These are phyloP conservation scores for Austroboletus sp. DNA, from an alignment of 1,284 basidiomycete species.

Conservation along the genomic window DNA sequence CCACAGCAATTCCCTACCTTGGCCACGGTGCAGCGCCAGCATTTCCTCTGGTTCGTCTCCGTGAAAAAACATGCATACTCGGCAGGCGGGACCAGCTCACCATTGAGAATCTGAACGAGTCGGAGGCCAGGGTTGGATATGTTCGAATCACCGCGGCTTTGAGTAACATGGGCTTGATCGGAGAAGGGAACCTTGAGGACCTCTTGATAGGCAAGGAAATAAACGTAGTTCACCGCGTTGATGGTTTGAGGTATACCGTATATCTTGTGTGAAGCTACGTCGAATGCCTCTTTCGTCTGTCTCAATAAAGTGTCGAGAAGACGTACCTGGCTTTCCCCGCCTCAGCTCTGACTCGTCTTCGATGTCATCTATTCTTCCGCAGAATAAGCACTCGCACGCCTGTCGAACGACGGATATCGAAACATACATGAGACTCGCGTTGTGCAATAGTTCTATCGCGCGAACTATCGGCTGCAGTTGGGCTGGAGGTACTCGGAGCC, in stretches of 20 bases:
- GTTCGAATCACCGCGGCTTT: background rate
- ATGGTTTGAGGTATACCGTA: constrained; percentile 79
- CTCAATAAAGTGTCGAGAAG: background rate
- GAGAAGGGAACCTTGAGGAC: constrained; percentile 39
- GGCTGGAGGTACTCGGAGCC: constrained; percentile 75
- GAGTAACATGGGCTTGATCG: background rate
- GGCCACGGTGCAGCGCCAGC: constrained; percentile 71
- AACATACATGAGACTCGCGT: constrained; percentile 61
- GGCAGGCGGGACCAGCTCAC: constrained; percentile 21
- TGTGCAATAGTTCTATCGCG: constrained; percentile 88
- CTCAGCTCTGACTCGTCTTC: constrained; percentile 75
- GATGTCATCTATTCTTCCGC: constrained; percentile 70
- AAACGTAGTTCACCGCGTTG: constrained; percentile 84
- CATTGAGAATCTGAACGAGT: constrained; percentile 67
- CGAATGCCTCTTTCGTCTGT: background rate
- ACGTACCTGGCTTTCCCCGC: background rate
- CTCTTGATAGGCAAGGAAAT: constrained; percentile 83
- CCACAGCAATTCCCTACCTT: constrained; percentile 77
- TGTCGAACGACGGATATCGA: background rate
- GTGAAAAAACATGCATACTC: background rate
- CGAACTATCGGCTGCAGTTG: constrained; percentile 69
- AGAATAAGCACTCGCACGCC: background rate
- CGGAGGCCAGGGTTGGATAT: constrained; percentile 24
- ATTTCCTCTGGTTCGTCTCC: constrained; percentile 53
- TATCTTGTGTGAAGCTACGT: constrained; percentile 68